Evolutionary conservation across 768 basidiomycete species (phyloP).

Genomic region (Pisolithus microcarpus): DNA sequence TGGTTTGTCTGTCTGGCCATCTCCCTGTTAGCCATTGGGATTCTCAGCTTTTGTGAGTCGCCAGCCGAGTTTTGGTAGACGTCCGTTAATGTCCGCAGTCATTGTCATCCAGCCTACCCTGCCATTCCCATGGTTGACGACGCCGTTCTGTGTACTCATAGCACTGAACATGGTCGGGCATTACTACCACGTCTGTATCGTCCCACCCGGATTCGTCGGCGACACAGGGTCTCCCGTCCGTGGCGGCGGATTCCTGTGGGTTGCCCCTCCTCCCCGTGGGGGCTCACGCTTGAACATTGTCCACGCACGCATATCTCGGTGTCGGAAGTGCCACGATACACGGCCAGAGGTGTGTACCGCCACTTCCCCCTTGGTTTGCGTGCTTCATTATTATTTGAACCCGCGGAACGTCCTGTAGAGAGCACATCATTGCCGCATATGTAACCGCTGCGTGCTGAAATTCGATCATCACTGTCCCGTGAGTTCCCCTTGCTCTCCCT

Average conservation of each 20-base stretch:
- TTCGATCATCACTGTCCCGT: slow-evolving; percentile 91
- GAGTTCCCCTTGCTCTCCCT: slow-evolving; percentile 27
- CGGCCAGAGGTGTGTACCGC: slow-evolving; percentile 67
- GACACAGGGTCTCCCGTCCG: slow-evolving; percentile 38
- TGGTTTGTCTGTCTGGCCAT: slow-evolving; percentile 82
- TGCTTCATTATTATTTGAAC: slow-evolving; percentile 5
- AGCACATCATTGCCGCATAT: slow-evolving; percentile 89
- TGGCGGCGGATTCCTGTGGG: slow-evolving; percentile 51
- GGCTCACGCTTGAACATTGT: slow-evolving; percentile 45
- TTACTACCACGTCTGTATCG: slow-evolving; percentile 80
- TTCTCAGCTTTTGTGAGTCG: slow-evolving; percentile 73
- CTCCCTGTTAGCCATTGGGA: slow-evolving; percentile 59
- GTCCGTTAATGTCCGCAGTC: slow-evolving; percentile 40
- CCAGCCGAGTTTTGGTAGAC: neutral
- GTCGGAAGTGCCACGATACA: slow-evolving; percentile 57
- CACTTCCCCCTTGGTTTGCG: neutral
- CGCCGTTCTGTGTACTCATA: slow-evolving; percentile 69
- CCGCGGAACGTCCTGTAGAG: slow-evolving; percentile 43
- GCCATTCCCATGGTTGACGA: slow-evolving; percentile 48
- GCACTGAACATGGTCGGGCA: slow-evolving; percentile 70
- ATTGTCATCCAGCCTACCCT: slow-evolving; percentile 68
- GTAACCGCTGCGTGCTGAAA: slow-evolving; percentile 83
- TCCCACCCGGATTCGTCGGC: slow-evolving; percentile 73
- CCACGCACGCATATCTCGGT: slow-evolving; percentile 49
- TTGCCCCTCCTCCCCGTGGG: slow-evolving; percentile 21